Base-by-base conservation (phyloP, 257 asterid species). In the Datura wrightii region DNA sequence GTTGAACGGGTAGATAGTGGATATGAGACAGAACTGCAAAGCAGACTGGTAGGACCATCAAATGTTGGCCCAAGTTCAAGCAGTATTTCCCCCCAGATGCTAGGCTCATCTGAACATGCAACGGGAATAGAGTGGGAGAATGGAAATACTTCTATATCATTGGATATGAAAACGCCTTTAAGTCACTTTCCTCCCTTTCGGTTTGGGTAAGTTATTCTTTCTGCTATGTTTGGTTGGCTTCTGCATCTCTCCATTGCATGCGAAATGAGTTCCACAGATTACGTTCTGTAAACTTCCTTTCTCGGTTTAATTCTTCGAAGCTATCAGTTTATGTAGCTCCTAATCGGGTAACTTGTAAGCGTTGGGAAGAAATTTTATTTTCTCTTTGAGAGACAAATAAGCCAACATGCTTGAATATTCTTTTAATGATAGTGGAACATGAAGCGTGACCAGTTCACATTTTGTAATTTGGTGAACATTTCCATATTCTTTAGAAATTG, bases 141-240 rank as follows among this genome's bases (percentile, higher is more conserved):
- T 87, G 87, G 89, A 83, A 91, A 84, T 82, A 90, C 89, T 86
- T 89, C 94, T 79, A 96, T 96, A 88, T 93, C 97, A 19, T 83
- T 96, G 96, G 99, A 96, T 90, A 86, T 93, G 88, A 96, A 92
- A 88, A 96, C 98, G 42, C 99, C 99, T 87, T 87, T 96, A 92
- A 93, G 90, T 85, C 98, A 94, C 84, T 96, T 94, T 85, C 98
- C 99, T 41, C 98, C 99, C 48, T 93, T 96, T 83, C 99, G 98
- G 83, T 96, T 96, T 85, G 95, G 93, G 99, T 96, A 90, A 94
- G 99, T 88, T 36, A 72, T 86, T 81, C 63, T 80, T 62, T 87
- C 83, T 84, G 62, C 84, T 88, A 70, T 65, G 8, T 66, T 82
- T 66, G 83, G 56, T 83, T 79, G 84, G n/a, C 53, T 79, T 83